phyloP scores from a whole-genome alignment of 495 filamentous ascomycete genomes.

The Astrothelium macrocarpum region DNA sequence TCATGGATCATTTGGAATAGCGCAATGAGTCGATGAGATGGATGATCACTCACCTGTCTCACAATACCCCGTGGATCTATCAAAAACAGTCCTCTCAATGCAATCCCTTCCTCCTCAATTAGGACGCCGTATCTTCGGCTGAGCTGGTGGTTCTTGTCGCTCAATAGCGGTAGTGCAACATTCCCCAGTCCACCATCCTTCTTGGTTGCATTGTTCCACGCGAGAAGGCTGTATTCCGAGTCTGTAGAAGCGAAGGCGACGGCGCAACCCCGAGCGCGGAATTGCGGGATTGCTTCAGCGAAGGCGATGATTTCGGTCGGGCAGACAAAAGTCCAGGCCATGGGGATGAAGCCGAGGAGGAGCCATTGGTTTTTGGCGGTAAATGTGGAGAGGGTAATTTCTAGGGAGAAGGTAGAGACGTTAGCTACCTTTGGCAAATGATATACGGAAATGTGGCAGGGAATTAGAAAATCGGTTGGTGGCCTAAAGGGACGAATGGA shows the following conservation, averaged over 20 bases:
- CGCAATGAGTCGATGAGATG: no score
- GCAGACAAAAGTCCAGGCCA: conserved; percentile 47
- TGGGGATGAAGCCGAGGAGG: conserved; percentile 43
- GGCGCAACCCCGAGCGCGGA: conserved; percentile 34
- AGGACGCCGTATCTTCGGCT: conserved; percentile 48
- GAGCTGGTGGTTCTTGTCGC: conserved; percentile 48
- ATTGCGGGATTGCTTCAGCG: conserved; percentile 36
- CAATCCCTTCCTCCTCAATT: conserved; percentile 47
- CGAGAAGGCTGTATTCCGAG: conserved; percentile 43
- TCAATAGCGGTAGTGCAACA: conserved; percentile 44
- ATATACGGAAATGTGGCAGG: neutral
- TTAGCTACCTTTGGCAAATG: neutral
- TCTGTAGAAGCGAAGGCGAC: conserved; percentile 45
- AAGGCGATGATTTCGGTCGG: conserved; percentile 46
- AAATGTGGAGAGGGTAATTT: conserved; percentile 37
- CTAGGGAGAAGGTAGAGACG: conserved; percentile 13
- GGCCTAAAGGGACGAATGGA: neutral
- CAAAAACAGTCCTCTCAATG: conserved; percentile 49
- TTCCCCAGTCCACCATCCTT: conserved; percentile 46
- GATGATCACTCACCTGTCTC: conserved; percentile 33
- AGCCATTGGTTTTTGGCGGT: conserved; percentile 39
- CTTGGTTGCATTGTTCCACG: conserved; percentile 43
- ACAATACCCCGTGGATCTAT: conserved; percentile 49
- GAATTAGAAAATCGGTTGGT: neutral
- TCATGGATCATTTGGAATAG: no score